phyloP scores from a whole-genome alignment of 2,329 filamentous ascomycete species.

The Microdochium trichocladiopsis region DNA sequence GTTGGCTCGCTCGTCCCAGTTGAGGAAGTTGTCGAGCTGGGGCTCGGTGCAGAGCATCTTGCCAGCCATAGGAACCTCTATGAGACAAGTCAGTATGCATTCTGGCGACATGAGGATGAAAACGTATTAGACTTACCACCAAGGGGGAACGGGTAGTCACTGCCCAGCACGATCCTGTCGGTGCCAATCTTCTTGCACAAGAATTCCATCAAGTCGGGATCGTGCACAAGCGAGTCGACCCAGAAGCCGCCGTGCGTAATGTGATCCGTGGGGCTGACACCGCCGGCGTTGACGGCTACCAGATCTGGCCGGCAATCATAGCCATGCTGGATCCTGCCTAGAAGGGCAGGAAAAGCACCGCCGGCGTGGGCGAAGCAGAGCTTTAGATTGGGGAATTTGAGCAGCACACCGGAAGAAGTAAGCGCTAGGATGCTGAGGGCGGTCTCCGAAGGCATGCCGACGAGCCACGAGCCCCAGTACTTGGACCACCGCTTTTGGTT shows the following conservation, averaged over 20 bases:
- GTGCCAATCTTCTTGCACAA: slow-evolving; percentile 22
- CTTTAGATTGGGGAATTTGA: slow-evolving; percentile 19
- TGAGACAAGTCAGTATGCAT: neutral
- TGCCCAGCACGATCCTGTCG: slow-evolving; percentile 21
- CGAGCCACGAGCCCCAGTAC: slow-evolving; percentile 25
- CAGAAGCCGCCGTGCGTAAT: slow-evolving; percentile 18
- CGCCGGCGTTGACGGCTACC: slow-evolving; percentile 19
- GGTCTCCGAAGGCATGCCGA: slow-evolving; percentile 27
- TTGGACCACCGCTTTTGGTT: slow-evolving; percentile 20
- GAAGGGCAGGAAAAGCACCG: slow-evolving; percentile 23
- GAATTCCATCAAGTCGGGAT: slow-evolving; percentile 24
- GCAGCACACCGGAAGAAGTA: slow-evolving; percentile 19
- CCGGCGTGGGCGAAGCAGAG: slow-evolving; percentile 27
- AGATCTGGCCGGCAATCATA: slow-evolving; percentile 26
- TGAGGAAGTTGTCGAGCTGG: slow-evolving; percentile 17
- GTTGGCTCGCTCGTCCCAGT: slow-evolving; percentile 19
- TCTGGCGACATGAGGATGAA: neutral
- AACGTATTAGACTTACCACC: slow-evolving; percentile 13
- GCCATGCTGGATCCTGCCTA: slow-evolving; percentile 26
- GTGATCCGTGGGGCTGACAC: slow-evolving; percentile 20
- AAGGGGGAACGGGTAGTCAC: slow-evolving; percentile 27
- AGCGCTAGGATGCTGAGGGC: slow-evolving; percentile 23
- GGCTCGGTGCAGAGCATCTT: slow-evolving; percentile 21
- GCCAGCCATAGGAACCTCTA: slow-evolving; percentile 23
- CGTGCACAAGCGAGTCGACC: slow-evolving; percentile 25